These are phyloP conservation scores for Tubosaeta sp. DNA, from an alignment of 768 basidiomycete genomes.

Conservation along the genomic window DNA sequence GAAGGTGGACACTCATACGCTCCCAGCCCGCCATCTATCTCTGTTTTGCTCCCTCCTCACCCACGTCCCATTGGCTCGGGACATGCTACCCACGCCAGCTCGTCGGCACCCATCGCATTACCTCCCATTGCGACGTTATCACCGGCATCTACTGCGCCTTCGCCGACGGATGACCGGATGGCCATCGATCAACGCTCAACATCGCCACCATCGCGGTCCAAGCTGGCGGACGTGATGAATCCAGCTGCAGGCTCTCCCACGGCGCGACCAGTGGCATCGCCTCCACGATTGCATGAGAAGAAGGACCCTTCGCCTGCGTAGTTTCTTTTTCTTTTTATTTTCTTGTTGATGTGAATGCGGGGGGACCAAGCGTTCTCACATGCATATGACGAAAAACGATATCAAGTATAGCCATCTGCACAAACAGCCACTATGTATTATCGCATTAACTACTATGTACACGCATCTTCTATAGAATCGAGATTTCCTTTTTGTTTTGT, in stretches of 20 bases:
- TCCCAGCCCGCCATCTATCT: conserved; percentile 49
- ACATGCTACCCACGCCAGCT: conserved; percentile 36
- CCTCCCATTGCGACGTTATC: conserved; percentile 71
- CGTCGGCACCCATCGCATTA: conserved; percentile 45
- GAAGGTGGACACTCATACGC: conserved; percentile 35
- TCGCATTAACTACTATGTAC: conserved; percentile 25
- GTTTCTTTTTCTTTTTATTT: not conserved
- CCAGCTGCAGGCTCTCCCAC: conserved; percentile 47
- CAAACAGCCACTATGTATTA: conserved; percentile 26
- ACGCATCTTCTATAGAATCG: conserved; percentile 19
- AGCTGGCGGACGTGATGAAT: conserved; percentile 50
- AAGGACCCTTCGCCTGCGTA: conserved; percentile 28
- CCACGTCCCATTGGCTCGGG: conserved; percentile 65
- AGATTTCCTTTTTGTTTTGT: not conserved
- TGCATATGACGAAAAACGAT: conserved; percentile 11
- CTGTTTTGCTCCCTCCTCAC: conserved; percentile 66
- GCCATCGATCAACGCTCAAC: conserved; percentile 37
- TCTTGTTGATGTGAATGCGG: conserved; percentile 12
- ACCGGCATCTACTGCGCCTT: conserved; percentile 53
- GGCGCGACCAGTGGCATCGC: conserved; percentile 51
- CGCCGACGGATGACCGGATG: conserved; percentile 43
- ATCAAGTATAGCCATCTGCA: conserved; percentile 12
- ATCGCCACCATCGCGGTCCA: conserved; percentile 50
- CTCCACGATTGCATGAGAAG: conserved; percentile 39
- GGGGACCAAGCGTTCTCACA: conserved; percentile 1